Percentiles rank a stretch among this genome's conserved stretches.
phyloP scores from a whole-genome alignment of 306 rosid species.

The Acacia confusa region DNA sequence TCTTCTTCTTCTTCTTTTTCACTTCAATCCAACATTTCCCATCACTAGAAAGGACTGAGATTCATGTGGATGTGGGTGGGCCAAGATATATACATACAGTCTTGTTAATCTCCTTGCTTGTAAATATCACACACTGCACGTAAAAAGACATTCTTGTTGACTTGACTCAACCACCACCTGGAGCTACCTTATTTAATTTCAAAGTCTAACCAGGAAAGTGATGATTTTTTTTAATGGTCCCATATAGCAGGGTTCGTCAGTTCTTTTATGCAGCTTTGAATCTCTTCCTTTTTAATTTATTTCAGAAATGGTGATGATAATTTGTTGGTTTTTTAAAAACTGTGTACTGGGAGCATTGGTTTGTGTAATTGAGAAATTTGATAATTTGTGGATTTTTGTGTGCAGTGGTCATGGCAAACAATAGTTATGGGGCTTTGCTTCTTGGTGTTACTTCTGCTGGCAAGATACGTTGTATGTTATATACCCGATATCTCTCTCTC shows the following conservation, averaged over 20 bases:
- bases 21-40: background rate
- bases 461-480: conserved; percentile 77
- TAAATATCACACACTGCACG: background rate
- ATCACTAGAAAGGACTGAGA: too few species aligned
- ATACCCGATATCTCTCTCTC: background rate
- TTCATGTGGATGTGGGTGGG: background rate
- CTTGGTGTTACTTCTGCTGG: conserved; percentile 63
- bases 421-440: conserved; percentile 88
- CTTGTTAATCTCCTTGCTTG: background rate
- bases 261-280: background rate
- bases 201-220: background rate
- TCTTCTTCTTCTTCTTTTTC: background rate
- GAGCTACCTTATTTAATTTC: background rate
- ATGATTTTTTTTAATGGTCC: background rate
- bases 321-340: background rate
- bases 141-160: background rate
- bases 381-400: conserved; percentile 11
- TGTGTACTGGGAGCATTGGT: background rate
- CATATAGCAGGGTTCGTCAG: background rate
- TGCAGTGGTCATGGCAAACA: conserved; percentile 99
- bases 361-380: background rate
- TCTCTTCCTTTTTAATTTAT: too few species aligned
- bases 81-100: background rate
- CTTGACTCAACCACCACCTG: background rate
- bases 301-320: too few species aligned